These are phyloP conservation scores for Zoysia japonica DNA, from an alignment of 176 grass and related monocot species.

Conservation along the genomic window DNA sequence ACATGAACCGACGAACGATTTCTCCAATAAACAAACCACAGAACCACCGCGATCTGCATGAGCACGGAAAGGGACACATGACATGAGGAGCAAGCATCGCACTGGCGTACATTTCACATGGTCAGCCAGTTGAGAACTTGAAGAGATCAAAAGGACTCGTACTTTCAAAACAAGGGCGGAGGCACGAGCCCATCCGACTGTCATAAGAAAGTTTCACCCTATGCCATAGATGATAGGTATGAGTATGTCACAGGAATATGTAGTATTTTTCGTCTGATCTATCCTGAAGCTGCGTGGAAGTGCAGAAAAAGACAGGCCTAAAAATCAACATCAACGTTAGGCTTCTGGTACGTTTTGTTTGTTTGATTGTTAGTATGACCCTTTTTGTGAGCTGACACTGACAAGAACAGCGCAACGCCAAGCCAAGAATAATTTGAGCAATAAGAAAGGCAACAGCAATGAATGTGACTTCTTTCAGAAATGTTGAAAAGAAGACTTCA, in stretches of 20 bases:
- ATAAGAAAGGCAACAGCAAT: slow-evolving; percentile 10
- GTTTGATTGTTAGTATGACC: background rate
- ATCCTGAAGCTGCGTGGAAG: too few species aligned
- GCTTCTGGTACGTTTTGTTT: slow-evolving; percentile 26
- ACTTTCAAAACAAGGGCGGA: too few species aligned
- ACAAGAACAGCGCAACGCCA: slow-evolving; percentile 36
- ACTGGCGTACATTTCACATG: background rate
- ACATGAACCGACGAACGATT: slow-evolving; percentile 29
- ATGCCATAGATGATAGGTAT: too few species aligned
- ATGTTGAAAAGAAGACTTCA: background rate
- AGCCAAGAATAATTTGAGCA: slow-evolving; percentile 4
- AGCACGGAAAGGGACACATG: slow-evolving; percentile 37
- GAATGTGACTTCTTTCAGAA: slow-evolving; percentile 42
- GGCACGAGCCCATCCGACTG: too few species aligned
- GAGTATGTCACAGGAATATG: too few species aligned
- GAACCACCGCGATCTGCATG: slow-evolving; percentile 1
- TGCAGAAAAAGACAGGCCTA: background rate
- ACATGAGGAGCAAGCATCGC: background rate
- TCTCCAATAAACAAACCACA: background rate
- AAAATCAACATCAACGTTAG: background rate
- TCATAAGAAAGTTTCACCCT: too few species aligned
- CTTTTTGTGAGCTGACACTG: background rate
- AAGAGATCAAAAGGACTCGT: too few species aligned
- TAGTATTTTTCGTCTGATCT: too few species aligned
- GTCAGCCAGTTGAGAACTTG: background rate